These are phyloP conservation scores for Balakata baccata DNA, from an alignment of 345 rosid species.

Conservation along the genomic window DNA sequence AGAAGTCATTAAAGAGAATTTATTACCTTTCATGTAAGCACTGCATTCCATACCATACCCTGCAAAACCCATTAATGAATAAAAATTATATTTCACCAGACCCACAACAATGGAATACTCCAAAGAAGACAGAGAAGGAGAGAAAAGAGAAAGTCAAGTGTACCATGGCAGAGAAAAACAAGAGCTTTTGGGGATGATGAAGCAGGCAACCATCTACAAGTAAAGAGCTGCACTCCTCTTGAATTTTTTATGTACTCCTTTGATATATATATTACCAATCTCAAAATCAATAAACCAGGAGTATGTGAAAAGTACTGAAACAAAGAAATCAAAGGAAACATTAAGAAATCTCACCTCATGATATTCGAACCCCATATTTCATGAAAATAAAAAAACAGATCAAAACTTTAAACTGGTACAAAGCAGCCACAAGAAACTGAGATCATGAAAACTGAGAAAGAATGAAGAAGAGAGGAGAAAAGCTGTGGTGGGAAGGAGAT, in stretches of 20 bases:
- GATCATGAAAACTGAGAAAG: neutral
- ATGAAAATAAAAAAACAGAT: neutral
- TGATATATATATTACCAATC: neutral
- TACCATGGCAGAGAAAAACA: conserved; percentile 94
- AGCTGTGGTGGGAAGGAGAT: neutral
- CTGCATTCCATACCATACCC: conserved; percentile 99
- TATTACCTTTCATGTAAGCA: conserved; percentile 88
- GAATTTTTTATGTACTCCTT: conserved; percentile 70
- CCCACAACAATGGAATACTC: neutral
- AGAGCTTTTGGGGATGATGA: conserved; percentile 68
- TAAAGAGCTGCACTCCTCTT: conserved; percentile 66
- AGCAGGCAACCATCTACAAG: conserved; percentile 83
- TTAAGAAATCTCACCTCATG: conserved; percentile 38
- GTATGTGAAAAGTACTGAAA: neutral
- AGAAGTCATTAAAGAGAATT: conserved; percentile 8
- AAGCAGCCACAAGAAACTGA: neutral
- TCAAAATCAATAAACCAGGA: too few relatives aligned
- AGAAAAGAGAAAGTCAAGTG: too few relatives aligned
- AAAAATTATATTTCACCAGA: conserved; percentile 17
- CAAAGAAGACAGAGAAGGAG: conserved; percentile 1
- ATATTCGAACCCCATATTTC: conserved; percentile 40
- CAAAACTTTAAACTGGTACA: neutral
- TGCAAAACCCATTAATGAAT: conserved; percentile 46
- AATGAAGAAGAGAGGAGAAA: neutral
- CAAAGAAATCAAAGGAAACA: neutral